Evolutionary conservation across 2,329 filamentous ascomycete species (phyloP), one percentile per base, ranked within the genome.

Genomic region (Cladophialophora bantiana): DNA sequence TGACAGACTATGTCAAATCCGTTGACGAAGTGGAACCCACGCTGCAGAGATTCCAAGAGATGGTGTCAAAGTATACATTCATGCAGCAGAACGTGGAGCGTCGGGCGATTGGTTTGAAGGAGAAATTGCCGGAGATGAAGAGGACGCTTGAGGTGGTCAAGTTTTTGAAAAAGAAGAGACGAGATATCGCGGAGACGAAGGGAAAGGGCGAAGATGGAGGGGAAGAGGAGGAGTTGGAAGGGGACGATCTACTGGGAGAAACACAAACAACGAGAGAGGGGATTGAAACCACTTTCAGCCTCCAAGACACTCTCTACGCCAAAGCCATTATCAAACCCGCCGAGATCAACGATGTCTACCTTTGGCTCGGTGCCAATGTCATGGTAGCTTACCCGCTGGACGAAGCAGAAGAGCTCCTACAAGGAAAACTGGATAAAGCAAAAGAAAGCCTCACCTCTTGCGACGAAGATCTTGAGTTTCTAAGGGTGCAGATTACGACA

Each of bases 341-440:
- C 0, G 89, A 80, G 58, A 77, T 79, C 1, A 78, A 97, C 7
- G 94, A 99, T 77, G 94, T 99, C 12, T 97, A 96, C 77, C 85
- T 99, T 62, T 99, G 95, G 95, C 85, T 99, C n/a, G 95, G 95
- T 38, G 94, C 95, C 65, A 99, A 99, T 74, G 94, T 98, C 56
- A 99, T 99, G 95, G 84, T 99, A 66, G 89, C 95, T 59, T 99
- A 99, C 77, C 92, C 94, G 3, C 89, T 98, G 69, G 86, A 89
- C 15, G 95, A 98, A 80, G 95, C 95, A 0, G 89, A 94, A 80
- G 83, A 84, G 52, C 85, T 99, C 72, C 84, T 99, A 64, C 82
- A 86, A 53, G 88, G 89, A 13, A 97, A 97, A 79, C 82, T 97
- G 20, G 82, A 84, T 34, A 90, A 92, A 7, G 95, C 95, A 1